These are phyloP conservation scores for Sclerospora graminicola DNA, from an alignment of 352 stramenopile genomes.

Conservation along the genomic window DNA sequence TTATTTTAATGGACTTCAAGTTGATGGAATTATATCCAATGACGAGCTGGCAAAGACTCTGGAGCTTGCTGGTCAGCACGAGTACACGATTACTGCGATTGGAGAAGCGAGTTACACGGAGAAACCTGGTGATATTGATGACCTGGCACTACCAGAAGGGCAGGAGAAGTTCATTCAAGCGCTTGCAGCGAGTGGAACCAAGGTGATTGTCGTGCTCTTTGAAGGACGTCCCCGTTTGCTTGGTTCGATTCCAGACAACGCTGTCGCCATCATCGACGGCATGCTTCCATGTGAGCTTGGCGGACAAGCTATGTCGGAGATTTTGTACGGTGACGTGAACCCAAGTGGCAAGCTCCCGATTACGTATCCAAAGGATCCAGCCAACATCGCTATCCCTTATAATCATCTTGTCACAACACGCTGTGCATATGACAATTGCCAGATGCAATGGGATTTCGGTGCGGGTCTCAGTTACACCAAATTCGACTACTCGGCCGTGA, in stretches of 20 bases:
- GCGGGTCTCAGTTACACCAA: slow-evolving; percentile 61
- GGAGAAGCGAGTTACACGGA: not conserved
- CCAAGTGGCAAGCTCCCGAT: slow-evolving; percentile 74
- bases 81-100: not conserved
- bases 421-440: slow-evolving; percentile 33
- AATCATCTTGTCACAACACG: slow-evolving; percentile 44
- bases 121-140: not conserved
- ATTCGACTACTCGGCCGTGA: slow-evolving; percentile 43
- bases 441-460: slow-evolving; percentile 56
- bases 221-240: slow-evolving; percentile 68
- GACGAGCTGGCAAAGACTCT: not conserved
- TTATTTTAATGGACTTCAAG: not conserved
- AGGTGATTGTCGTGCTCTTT: slow-evolving; percentile 29
- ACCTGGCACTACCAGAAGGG: not conserved
- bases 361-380: slow-evolving; percentile 58
- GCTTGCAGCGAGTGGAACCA: not conserved
- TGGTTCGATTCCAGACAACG: slow-evolving; percentile 3
- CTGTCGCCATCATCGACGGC: slow-evolving; percentile 63
- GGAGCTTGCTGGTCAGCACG: not conserved
- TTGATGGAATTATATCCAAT: not conserved
- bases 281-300: slow-evolving; percentile 69
- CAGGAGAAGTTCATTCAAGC: slow-evolving; percentile 18
- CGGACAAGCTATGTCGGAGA: slow-evolving; percentile 74
- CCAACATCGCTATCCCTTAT: slow-evolving; percentile 50
- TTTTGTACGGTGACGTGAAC: slow-evolving; percentile 68